Conservation (phyloP, 805 yeast species). For the Suhomyces pyralidae region DNA sequence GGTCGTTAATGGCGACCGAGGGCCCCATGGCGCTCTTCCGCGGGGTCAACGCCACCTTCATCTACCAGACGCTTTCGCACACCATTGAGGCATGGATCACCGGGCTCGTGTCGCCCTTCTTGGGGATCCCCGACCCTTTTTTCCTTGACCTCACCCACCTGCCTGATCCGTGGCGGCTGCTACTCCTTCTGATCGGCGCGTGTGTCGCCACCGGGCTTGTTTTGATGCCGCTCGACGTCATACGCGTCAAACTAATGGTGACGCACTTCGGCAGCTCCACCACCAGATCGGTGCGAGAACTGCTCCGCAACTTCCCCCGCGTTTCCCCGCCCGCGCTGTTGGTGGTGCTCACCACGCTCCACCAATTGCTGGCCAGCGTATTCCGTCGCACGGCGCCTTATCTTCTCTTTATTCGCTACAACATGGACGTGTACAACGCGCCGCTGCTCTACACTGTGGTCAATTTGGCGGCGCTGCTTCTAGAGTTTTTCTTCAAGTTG, state of each 20-base stretch:
- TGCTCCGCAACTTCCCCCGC: slow-evolving; percentile 58
- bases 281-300: slow-evolving; percentile 69
- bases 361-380: slow-evolving; percentile 57
- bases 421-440: slow-evolving; percentile 63
- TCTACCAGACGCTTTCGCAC: slow-evolving; percentile 68
- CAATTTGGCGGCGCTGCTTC: slow-evolving; percentile 56
- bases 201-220: slow-evolving; percentile 68
- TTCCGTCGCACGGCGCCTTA: slow-evolving; percentile 68
- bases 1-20: slow-evolving; percentile 61
- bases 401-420: slow-evolving; percentile 54
- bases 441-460: slow-evolving; percentile 59
- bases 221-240: slow-evolving; percentile 77
- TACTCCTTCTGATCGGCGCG: slow-evolving; percentile 66
- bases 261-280: slow-evolving; percentile 50
- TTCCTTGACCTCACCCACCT: slow-evolving; percentile 80
- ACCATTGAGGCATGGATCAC: slow-evolving; percentile 90
- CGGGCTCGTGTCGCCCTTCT: slow-evolving; percentile 77
- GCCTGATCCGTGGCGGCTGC: slow-evolving; percentile 67
- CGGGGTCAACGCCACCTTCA: slow-evolving; percentile 75
- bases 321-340: slow-evolving; percentile 51
- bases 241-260: slow-evolving; percentile 72
- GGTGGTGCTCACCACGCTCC: slow-evolving; percentile 50
- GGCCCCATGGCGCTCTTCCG: slow-evolving; percentile 71
- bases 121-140: slow-evolving; percentile 84
- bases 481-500: slow-evolving; percentile 70